Conservation (phyloP, 164 flowering plant genomes). For the Nymphaea colorata region DNA sequence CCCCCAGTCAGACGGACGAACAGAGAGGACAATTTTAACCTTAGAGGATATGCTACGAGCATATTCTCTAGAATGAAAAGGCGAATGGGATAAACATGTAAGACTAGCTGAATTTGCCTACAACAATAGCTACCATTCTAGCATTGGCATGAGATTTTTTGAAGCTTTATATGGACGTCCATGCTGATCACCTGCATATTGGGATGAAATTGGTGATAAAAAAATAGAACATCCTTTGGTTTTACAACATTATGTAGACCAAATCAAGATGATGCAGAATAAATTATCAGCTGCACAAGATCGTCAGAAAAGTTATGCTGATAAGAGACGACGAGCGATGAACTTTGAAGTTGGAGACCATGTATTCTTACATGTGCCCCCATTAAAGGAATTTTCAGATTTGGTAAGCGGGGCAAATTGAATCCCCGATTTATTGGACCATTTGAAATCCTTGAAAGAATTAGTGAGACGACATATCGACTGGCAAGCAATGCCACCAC, state of each 20-base stretch:
- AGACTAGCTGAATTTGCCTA: not conserved
- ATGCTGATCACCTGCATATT: not conserved
- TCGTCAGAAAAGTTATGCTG: conserved; percentile 3
- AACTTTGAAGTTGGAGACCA: not conserved
- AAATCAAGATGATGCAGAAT: not conserved
- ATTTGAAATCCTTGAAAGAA: not conserved
- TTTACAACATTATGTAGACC: not conserved
- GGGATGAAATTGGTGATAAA: conserved; percentile 3
- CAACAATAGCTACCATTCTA: not conserved
- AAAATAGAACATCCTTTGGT: not conserved
- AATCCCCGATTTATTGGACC: not conserved
- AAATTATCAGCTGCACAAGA: not conserved
- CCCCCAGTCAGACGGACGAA: not conserved
- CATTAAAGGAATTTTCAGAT: not conserved
- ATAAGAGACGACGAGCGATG: not conserved
- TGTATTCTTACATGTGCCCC: not conserved
- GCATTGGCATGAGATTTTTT: not conserved
- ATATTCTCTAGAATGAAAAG: not conserved
- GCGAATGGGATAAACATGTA: not conserved
- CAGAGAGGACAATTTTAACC: not conserved
- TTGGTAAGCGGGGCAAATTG: not conserved
- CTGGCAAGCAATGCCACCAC: not conserved
- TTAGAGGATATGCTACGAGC: not conserved
- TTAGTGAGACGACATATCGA: not conserved
- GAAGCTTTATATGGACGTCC: not conserved